Percentiles rank a stretch among this genome's conserved stretches.
These are phyloP conservation scores for Saccharomyces mikatae DNA, from an alignment of 805 yeast genomes.

Conservation along the genomic window DNA sequence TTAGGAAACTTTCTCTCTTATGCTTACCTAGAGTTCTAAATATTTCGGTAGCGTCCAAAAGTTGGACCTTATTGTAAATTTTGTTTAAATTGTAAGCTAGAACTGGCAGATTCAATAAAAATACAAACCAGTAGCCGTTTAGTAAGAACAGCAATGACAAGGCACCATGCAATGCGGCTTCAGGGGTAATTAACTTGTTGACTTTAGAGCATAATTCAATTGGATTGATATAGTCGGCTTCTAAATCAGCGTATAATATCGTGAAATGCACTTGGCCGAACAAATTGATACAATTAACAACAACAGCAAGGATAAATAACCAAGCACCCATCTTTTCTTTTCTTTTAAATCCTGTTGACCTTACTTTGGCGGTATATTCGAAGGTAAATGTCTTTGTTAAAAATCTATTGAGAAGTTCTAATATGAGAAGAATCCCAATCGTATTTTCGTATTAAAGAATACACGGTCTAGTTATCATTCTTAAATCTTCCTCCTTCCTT, in stretches of 20 bases:
- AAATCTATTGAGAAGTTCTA: not conserved
- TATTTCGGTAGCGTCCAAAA: slow-evolving; percentile 92
- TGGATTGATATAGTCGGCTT: slow-evolving; percentile 92
- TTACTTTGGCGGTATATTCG: not conserved
- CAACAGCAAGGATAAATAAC: slow-evolving; percentile 58
- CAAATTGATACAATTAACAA: slow-evolving; percentile 76
- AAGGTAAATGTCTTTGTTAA: not conserved
- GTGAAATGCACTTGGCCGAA: slow-evolving; percentile 90
- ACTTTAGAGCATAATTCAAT: slow-evolving; percentile 88
- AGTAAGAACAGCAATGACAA: slow-evolving; percentile 62
- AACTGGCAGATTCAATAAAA: slow-evolving; percentile 72
- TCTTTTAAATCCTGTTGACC: not conserved
- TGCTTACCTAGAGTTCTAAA: slow-evolving; percentile 87
- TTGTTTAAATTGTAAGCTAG: slow-evolving; percentile 74
- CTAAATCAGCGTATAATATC: slow-evolving; percentile 87
- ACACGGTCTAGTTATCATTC: not conserved
- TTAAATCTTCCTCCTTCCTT: not conserved
- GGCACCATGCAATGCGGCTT: slow-evolving; percentile 71
- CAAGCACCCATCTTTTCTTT: not conserved
- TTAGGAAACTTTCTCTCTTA: slow-evolving; percentile 82
- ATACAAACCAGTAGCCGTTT: slow-evolving; percentile 85
- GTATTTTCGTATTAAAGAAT: not conserved
- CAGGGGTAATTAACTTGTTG: slow-evolving; percentile 83
- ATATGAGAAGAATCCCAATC: not conserved
- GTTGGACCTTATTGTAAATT: slow-evolving; percentile 67